phyloP scores from a whole-genome alignment of 75 land plant species.

The Pseudotsuga menziesii region DNA sequence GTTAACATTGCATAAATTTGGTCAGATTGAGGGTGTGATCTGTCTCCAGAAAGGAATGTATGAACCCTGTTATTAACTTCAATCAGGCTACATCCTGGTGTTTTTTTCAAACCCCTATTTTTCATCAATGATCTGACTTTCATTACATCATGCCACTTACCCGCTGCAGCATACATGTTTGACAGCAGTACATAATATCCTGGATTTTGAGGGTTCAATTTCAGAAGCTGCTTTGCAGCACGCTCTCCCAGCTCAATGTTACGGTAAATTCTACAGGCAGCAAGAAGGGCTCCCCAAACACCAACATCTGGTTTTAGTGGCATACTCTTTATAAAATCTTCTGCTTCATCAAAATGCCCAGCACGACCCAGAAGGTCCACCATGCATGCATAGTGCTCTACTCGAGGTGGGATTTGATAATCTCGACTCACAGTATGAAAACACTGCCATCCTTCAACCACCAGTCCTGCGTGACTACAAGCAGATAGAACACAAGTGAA shows the following conservation, averaged over 20 bases:
- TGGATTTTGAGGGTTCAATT: slow-evolving; percentile 10
- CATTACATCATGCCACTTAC: slow-evolving; percentile 7
- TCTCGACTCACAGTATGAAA: slow-evolving; percentile 12
- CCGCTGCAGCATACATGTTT: slow-evolving; percentile 18
- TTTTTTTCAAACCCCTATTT: slow-evolving; percentile 1
- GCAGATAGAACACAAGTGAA: slow-evolving; percentile 19
- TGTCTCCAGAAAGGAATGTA: slow-evolving; percentile 13
- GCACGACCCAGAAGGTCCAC: slow-evolving; percentile 29
- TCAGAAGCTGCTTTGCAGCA: neutral
- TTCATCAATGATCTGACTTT: slow-evolving; percentile 9
- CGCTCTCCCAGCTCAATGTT: slow-evolving; percentile 6
- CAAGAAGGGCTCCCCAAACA: slow-evolving; percentile 19
- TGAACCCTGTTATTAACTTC: slow-evolving; percentile 12
- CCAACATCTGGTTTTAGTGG: slow-evolving; percentile 1
- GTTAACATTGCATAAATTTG: slow-evolving; percentile 7
- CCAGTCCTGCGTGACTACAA: slow-evolving; percentile 21
- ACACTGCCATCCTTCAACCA: slow-evolving; percentile 14
- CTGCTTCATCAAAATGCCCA: slow-evolving; percentile 18
- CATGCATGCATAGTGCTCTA: slow-evolving; percentile 21
- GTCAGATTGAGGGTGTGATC: slow-evolving; percentile 11
- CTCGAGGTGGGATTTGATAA: slow-evolving; percentile 4
- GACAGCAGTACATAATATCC: slow-evolving; percentile 17
- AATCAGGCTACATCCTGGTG: slow-evolving; percentile 12
- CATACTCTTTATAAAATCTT: slow-evolving; percentile 6
- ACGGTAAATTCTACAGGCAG: slow-evolving; percentile 12